Percentiles rank a stretch among this genome's conserved stretches.
Evolutionary conservation across 2,329 filamentous ascomycete genomes (phyloP).

Genomic region (Seiridium cupressi): DNA sequence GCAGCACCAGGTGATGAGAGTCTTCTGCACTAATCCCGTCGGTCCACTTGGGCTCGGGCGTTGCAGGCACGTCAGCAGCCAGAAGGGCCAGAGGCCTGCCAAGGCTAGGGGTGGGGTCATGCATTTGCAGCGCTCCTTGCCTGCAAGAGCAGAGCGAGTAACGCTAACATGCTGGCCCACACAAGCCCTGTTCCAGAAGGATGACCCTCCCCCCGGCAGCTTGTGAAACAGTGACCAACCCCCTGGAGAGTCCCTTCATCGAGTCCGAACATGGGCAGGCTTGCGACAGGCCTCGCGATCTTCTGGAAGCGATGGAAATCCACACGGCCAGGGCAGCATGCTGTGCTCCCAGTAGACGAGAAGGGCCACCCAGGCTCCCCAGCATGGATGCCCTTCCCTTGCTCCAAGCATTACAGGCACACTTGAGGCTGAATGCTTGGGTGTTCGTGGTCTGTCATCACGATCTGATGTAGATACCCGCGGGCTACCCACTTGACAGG

Average conservation of each 20-base stretch:
- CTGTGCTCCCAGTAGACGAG: slow-evolving; percentile 12
- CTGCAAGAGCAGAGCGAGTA: slow-evolving; percentile 9
- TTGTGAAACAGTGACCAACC: slow-evolving; percentile 49
- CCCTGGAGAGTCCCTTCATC: slow-evolving; percentile 44
- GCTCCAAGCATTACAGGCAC: not conserved
- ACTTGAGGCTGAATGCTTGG: slow-evolving; percentile 13
- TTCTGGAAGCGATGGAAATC: slow-evolving; percentile 40
- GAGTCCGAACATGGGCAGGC: slow-evolving; percentile 41
- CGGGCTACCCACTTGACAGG: not conserved
- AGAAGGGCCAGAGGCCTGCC: slow-evolving; percentile 1
- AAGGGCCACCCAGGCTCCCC: not conserved
- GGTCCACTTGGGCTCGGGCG: slow-evolving; percentile 19
- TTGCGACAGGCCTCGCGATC: slow-evolving; percentile 40
- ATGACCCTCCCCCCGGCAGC: slow-evolving; percentile 32
- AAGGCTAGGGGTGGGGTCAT: slow-evolving; percentile 12
- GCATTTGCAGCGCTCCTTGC: slow-evolving; percentile 15
- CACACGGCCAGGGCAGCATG: slow-evolving; percentile 10
- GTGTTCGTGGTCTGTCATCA: slow-evolving; percentile 1
- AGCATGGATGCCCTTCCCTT: slow-evolving; percentile 7
- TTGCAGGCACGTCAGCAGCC: slow-evolving; percentile 23
- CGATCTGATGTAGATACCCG: slow-evolving; percentile 2
- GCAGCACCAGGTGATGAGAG: slow-evolving; percentile 17
- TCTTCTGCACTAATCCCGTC: slow-evolving; percentile 13
- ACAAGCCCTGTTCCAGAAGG: slow-evolving; percentile 34
- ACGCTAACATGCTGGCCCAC: slow-evolving; percentile 22